Conservation (phyloP, 148 eudicot genomes). For the Vaccinium myrtillus region DNA sequence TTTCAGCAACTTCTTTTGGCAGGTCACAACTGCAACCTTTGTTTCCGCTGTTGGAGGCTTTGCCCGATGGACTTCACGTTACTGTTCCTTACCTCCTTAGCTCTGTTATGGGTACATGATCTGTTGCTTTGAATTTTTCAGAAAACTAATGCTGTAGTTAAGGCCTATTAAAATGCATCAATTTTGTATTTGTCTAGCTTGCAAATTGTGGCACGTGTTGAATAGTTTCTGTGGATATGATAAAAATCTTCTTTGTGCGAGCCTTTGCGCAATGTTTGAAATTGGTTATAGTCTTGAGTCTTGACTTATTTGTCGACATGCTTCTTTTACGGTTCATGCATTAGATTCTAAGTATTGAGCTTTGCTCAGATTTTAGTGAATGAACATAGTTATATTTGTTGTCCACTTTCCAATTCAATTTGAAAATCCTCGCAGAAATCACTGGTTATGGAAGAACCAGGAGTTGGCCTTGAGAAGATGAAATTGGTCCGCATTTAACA, state of each 20-base stretch:
- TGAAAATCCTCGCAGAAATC: background rate
- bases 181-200: conserved; percentile 3
- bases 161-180: background rate
- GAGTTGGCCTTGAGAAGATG: background rate
- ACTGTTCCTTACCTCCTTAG: conserved; percentile 87
- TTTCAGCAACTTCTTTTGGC: conserved; percentile 82
- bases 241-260: background rate
- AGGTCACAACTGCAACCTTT: conserved; percentile 83
- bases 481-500: background rate
- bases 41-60: conserved; percentile 65
- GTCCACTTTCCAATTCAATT: background rate
- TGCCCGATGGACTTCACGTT: conserved; percentile 66
- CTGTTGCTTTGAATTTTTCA: conserved; percentile 2
- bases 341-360: background rate
- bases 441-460: background rate
- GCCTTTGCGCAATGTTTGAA: background rate
- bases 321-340: background rate
- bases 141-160: background rate
- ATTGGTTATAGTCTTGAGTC: background rate
- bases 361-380: background rate
- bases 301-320: background rate
- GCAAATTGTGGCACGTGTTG: background rate
- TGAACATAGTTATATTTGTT: background rate
- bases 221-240: background rate
- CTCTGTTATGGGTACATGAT: conserved; percentile 68